Base-by-base conservation (phyloP, 139 green algal genomes). In the Pseudopediastrum boryanum region DNA sequence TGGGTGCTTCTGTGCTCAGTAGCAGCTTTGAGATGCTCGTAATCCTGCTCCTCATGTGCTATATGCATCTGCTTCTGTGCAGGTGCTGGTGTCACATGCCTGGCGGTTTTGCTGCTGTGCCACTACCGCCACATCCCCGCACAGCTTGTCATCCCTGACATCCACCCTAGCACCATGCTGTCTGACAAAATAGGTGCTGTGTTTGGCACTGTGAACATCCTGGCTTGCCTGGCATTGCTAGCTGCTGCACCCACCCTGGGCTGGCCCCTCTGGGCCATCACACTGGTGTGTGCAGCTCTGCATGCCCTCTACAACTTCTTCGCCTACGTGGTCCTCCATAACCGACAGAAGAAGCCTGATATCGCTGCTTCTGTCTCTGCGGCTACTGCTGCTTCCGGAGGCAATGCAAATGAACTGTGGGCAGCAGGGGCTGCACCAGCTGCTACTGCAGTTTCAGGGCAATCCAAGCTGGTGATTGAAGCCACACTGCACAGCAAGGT, bases 191-290 rank as follows among this genome's bases (percentile, higher is more conserved):
- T 69, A 0, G 85, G 82, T 25, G 82, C 85, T 8, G 41, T 63
- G 13, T 27, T 86, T 0, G 79, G 79, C 35, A 62, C 42, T 19
- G 64, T 64, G 8, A 79, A 78, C 38, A 68, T 90, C 39, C 29
- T 80, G 9, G 54, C 41, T 6, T 87, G 82, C 66, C 74, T 90
- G 35, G 65, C 51, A 3, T 63, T 87, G 51, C 85, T 90, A 16
- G 85, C 82, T 3, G 78, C 76, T 21, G 82, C 79, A 16, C 82
- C 79, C 19, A 38, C 73, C 46, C 76, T 90, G 0, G 66, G 66
- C 0, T 87, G 82, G 79, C 41, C 67, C 23, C 54, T 90, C 52
- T 87, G 82, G 82, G 35, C 78, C 3, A 58, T 87, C 42, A 83
- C 79, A 25, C 79, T 90, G 25, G 67, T 83, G 13, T 85, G 75